Percentiles rank a stretch among this genome's conserved stretches.
These are phyloP conservation scores for Chlorella sp. DNA, from an alignment of 139 green algal genomes.

Conservation along the genomic window DNA sequence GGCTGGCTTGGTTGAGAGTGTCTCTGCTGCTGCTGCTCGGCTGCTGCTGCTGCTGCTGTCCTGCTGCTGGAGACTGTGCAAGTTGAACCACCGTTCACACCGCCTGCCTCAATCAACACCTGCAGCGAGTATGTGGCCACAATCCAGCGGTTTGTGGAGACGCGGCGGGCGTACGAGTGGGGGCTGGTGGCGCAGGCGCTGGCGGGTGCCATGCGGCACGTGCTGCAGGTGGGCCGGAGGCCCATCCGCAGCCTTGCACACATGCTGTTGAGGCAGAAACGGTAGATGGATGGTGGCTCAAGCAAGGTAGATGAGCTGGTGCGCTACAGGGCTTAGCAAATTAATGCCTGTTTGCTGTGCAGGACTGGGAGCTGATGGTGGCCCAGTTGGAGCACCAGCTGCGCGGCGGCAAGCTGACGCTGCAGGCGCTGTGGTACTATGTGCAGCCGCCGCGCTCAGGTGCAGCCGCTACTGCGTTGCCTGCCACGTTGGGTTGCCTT, in stretches of 20 bases:
- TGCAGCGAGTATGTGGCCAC: constrained; percentile 75
- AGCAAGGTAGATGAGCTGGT: too few species aligned
- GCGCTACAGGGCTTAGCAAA: too few species aligned
- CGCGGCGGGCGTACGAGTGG: constrained; percentile 56
- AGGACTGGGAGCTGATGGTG: constrained; percentile 85
- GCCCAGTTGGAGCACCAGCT: constrained; percentile 89
- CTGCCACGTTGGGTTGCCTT: background rate
- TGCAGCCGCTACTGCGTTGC: background rate
- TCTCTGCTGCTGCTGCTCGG: background rate
- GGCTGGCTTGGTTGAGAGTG: background rate
- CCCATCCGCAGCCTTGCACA: too few species aligned
- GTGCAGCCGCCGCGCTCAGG: constrained; percentile 64
- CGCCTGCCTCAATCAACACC: too few species aligned
- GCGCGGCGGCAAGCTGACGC: constrained; percentile 62
- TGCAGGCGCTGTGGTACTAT: constrained; percentile 83
- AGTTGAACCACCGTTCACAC: background rate
- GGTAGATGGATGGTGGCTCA: too few species aligned
- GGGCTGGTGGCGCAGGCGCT: constrained; percentile 80
- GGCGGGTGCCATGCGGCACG: constrained; percentile 68
- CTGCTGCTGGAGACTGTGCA: background rate
- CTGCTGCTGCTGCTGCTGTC: background rate
- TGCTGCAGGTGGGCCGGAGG: constrained; percentile 52
- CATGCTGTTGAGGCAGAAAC: too few species aligned
- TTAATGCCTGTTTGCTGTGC: too few species aligned
- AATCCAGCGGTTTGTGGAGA: constrained; percentile 85